These are phyloP conservation scores for Ascochyta koolunga DNA, from an alignment of 2,329 filamentous ascomycete genomes.

Conservation along the genomic window DNA sequence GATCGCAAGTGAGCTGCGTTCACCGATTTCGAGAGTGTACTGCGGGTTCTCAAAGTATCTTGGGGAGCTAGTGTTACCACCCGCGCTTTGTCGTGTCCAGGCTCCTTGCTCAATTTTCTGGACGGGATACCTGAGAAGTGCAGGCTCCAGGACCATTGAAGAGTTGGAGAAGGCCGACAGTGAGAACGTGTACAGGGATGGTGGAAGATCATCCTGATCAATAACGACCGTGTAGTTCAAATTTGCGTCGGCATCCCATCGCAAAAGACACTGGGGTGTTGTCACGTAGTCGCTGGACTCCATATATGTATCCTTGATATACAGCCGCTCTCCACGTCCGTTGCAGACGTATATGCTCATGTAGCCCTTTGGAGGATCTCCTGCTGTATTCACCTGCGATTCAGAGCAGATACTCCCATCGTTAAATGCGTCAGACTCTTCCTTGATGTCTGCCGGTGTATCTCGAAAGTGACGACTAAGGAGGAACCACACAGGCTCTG, in stretches of 20 bases:
- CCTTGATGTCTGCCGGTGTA: constrained; percentile 48
- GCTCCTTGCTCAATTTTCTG: constrained; percentile 65
- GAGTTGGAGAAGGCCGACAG: constrained; percentile 78
- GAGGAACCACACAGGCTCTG: constrained; percentile 79
- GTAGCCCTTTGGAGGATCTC: constrained; percentile 66
- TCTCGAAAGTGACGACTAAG: constrained; percentile 83
- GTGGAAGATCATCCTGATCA: constrained; percentile 78
- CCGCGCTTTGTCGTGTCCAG: constrained; percentile 82
- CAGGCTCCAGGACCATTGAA: constrained; percentile 66
- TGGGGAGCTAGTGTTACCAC: constrained; percentile 78
- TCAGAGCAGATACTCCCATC: constrained; percentile 36
- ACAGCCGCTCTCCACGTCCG: constrained; percentile 71
- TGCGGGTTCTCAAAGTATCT: constrained; percentile 88
- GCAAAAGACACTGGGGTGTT: constrained; percentile 87
- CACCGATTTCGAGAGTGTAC: constrained; percentile 69
- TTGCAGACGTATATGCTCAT: constrained; percentile 87
- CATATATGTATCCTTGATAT: constrained; percentile 72
- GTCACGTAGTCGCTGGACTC: constrained; percentile 88
- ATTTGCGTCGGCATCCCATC: constrained; percentile 65
- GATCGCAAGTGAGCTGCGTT: constrained; percentile 69
- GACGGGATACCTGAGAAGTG: constrained; percentile 65
- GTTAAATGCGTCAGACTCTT: constrained; percentile 40
- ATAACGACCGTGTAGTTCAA: constrained; percentile 69
- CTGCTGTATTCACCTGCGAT: constrained; percentile 27
- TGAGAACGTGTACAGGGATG: constrained; percentile 80